phyloP scores from a whole-genome alignment of 345 rosid species.

The Lumnitzera littorea region DNA sequence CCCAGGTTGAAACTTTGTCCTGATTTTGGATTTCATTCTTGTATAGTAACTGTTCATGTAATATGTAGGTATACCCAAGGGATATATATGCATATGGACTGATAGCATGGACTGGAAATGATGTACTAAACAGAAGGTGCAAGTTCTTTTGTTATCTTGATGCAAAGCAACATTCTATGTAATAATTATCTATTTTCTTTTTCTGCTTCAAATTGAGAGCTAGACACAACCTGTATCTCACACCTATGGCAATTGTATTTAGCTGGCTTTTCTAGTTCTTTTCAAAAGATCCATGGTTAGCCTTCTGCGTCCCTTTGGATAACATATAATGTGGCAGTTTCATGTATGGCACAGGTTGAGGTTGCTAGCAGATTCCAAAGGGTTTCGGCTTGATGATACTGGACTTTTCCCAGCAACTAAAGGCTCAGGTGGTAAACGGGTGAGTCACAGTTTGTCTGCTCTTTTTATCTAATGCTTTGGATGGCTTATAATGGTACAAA shows the following conservation, averaged over 20 bases:
- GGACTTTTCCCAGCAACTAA: constrained; percentile 85
- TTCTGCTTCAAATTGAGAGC: background rate
- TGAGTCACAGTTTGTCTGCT: constrained; percentile 16
- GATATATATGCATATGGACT: constrained; percentile 85
- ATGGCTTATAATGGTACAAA: too few species aligned
- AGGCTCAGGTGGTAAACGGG: constrained; percentile 69
- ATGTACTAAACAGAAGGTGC: constrained; percentile 84
- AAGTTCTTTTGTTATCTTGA: background rate
- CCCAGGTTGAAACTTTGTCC: background rate
- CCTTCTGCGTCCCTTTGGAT: background rate
- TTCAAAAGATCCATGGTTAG: too few species aligned
- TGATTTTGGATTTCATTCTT: background rate
- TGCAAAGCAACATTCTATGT: background rate
- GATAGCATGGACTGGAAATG: constrained; percentile 96
- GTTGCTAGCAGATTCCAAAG: constrained; percentile 82
- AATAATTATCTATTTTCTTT: background rate
- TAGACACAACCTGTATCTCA: too few species aligned
- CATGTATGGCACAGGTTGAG: constrained; percentile 57
- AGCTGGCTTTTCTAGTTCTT: too few species aligned
- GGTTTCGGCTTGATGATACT: constrained; percentile 81
- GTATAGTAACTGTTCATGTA: background rate
- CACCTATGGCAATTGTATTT: too few species aligned
- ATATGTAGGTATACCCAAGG: constrained; percentile 72
- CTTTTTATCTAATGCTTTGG: too few species aligned
- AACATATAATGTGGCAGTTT: too few species aligned